These are phyloP conservation scores for Boletus vinaceobasis DNA, from an alignment of 768 basidiomycete genomes.

Conservation along the genomic window DNA sequence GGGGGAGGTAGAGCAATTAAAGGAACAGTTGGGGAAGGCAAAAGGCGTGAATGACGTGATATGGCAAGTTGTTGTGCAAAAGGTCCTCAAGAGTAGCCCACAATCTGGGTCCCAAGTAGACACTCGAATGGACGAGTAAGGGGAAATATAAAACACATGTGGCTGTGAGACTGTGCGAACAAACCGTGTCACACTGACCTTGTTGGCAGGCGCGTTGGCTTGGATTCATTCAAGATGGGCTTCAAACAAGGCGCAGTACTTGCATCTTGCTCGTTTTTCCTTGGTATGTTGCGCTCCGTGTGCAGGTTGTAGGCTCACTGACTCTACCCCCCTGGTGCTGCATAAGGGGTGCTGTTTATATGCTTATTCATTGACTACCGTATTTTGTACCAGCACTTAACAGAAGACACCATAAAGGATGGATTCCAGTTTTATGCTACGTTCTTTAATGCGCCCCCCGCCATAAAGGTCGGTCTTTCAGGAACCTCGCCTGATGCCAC, in stretches of 20 bases:
- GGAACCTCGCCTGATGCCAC: not conserved
- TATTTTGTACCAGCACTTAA: constrained; percentile 67
- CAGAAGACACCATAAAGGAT: constrained; percentile 63
- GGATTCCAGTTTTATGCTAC: constrained; percentile 89
- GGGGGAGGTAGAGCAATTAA: constrained; percentile 61
- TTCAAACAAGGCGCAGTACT: constrained; percentile 89
- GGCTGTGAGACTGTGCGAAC: constrained; percentile 27
- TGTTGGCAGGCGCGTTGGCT: not conserved
- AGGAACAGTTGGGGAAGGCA: constrained; percentile 73
- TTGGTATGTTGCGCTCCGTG: constrained; percentile 53
- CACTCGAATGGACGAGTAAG: constrained; percentile 5
- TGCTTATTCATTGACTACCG: constrained; percentile 87
- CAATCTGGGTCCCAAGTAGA: not conserved
- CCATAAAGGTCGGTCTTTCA: constrained; percentile 70
- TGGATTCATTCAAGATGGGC: constrained; percentile 51
- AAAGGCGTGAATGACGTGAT: constrained; percentile 91
- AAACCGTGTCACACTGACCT: not conserved
- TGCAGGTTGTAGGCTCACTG: constrained; percentile 15
- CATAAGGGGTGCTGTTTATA: constrained; percentile 72
- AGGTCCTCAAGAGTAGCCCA: constrained; percentile 36
- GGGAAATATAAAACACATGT: not conserved
- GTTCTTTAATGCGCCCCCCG: constrained; percentile 90
- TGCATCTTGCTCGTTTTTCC: constrained; percentile 83
- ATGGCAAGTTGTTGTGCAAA: constrained; percentile 85
- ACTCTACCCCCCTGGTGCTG: not conserved